These are phyloP conservation scores for Apiospora pterosperma DNA, from an alignment of 2,329 filamentous ascomycete species.

Conservation along the genomic window DNA sequence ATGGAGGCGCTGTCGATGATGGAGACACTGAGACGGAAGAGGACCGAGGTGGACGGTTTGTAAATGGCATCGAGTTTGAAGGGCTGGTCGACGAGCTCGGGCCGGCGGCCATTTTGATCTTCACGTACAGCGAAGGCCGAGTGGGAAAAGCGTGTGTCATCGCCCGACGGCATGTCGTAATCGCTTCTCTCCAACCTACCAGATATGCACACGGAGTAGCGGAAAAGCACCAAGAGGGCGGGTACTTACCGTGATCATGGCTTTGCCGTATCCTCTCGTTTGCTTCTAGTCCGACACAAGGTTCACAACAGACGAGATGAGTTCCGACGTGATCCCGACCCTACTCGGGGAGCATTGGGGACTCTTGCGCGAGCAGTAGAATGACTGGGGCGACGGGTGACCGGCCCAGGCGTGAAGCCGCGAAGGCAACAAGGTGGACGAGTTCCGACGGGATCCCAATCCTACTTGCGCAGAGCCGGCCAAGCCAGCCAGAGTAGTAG, in stretches of 20 bases:
- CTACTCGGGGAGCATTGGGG: conserved; percentile 4
- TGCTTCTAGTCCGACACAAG: background rate
- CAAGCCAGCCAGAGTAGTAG: conserved; percentile 2
- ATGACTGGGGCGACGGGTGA: conserved; percentile 4
- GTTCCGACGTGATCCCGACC: conserved; percentile 4
- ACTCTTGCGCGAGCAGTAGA: conserved; percentile 5
- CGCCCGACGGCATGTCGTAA: background rate
- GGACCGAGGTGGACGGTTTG: background rate
- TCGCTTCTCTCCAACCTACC: background rate
- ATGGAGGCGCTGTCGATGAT: background rate
- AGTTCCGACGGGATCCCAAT: conserved; percentile 4
- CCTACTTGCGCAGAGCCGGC: conserved; percentile 4
- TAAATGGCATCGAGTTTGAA: background rate
- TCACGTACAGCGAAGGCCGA: background rate
- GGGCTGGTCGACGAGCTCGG: background rate
- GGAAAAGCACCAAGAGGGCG: background rate
- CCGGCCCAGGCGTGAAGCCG: background rate
- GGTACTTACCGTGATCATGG: background rate
- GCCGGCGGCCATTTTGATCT: background rate
- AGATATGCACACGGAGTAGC: background rate
- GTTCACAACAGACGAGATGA: background rate
- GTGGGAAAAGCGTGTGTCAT: background rate
- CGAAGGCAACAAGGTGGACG: background rate
- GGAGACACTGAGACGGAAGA: background rate
- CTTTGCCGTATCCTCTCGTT: no score